A percentile compares a stretch with the other conserved stretches of the same genome.
Conservation (phyloP, 352 stramenopile genomes). For the Blastocystis sp. region DNA sequence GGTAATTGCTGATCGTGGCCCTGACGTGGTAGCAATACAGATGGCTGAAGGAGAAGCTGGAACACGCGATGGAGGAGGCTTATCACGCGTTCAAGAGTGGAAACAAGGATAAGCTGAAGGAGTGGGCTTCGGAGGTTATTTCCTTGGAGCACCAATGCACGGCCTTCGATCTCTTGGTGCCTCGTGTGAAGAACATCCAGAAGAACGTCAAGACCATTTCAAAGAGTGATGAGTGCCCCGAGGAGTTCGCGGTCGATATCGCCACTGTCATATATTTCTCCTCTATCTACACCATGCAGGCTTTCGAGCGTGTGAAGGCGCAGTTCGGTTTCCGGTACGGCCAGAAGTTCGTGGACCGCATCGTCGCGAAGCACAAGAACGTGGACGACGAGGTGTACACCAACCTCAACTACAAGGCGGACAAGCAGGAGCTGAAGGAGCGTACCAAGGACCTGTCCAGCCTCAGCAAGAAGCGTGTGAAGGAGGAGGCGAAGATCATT, state of each 20-base stretch:
- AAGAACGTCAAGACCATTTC: constrained; percentile 56
- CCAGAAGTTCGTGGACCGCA: constrained; percentile 32
- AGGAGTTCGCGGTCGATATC: neutral
- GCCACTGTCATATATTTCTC: constrained; percentile 54
- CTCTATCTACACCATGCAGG: neutral
- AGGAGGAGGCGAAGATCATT: constrained; percentile 7
- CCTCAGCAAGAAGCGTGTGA: neutral
- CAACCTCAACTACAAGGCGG: neutral
- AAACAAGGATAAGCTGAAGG: constrained; percentile 23
- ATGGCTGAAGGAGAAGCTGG: constrained; percentile 40
- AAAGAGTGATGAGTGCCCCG: constrained; percentile 5
- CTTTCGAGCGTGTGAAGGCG: constrained; percentile 34
- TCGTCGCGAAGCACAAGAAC: constrained; percentile 3
- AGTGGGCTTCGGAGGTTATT: neutral
- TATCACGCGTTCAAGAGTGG: constrained; percentile 29
- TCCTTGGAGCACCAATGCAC: constrained; percentile 1
- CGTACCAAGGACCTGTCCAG: constrained; percentile 12
- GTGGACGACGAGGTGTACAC: constrained; percentile 12
- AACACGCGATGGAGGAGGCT: constrained; percentile 33
- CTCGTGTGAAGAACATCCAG: constrained; percentile 35
- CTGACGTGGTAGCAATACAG: constrained; percentile 25
- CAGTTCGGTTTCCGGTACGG: constrained; percentile 25
- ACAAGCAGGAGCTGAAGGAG: constrained; percentile 36
- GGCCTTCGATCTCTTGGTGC: constrained; percentile 32
- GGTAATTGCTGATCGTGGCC: neutral